Percentiles rank a stretch among this genome's conserved stretches.
Evolutionary conservation across 1,139 yeast species (phyloP).

Genomic region (Hyphopichia wangnamkhiaoensis): DNA sequence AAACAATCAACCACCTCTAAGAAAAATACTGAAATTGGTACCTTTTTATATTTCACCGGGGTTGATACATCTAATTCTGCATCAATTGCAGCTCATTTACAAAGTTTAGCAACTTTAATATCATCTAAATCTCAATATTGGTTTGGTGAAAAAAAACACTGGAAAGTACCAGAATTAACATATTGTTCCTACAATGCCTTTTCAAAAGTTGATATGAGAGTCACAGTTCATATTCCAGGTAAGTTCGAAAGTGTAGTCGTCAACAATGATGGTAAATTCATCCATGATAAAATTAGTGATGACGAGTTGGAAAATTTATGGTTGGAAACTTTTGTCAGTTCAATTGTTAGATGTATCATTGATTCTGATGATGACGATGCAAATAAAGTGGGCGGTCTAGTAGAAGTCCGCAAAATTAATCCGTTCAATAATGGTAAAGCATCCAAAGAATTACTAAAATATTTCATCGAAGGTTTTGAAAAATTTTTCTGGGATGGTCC

Average conservation of each 20-base stretch:
- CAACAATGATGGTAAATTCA: conserved; percentile 44
- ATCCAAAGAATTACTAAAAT: conserved; percentile 46
- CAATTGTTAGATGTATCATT: conserved; percentile 65
- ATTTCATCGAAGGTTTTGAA: conserved; percentile 63
- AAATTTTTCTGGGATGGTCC: conserved; percentile 67
- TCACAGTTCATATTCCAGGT: conserved; percentile 70
- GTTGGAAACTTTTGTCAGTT: conserved; percentile 73
- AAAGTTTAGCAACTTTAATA: conserved; percentile 74
- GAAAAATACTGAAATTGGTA: conserved; percentile 45
- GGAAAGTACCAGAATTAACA: conserved; percentile 72
- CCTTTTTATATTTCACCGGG: conserved; percentile 58
- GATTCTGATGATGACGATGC: conserved; percentile 68
- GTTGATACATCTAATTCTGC: conserved; percentile 60
- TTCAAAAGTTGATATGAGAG: conserved; percentile 67
- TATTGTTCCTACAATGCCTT: conserved; percentile 56
- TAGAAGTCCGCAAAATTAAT: conserved; percentile 47
- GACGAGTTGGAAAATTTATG: conserved; percentile 44
- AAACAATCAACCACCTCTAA: conserved; percentile 46
- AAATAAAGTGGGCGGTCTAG: conserved; percentile 51
- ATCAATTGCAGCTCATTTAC: conserved; percentile 69
- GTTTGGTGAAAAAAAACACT: conserved; percentile 66
- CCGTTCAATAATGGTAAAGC: conserved; percentile 57
- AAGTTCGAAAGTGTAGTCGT: conserved; percentile 50
- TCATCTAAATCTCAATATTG: conserved; percentile 57
- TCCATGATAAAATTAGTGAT: conserved; percentile 37